Base-by-base conservation (phyloP, 2,329 filamentous ascomycete genomes). In the Pestalotiopsis sp. region DNA sequence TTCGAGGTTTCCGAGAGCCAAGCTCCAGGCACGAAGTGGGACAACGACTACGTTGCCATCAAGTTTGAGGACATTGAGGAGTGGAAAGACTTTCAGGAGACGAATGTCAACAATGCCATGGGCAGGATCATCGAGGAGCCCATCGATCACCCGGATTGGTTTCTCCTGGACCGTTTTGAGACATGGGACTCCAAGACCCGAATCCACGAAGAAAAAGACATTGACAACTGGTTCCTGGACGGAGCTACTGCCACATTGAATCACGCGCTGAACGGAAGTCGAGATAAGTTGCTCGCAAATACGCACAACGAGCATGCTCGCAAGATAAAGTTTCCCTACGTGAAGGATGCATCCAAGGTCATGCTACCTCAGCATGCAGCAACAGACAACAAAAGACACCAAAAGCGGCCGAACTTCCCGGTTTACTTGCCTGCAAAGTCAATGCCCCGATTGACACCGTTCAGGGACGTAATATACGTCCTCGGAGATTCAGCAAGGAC, bases 371-470 rank as follows among this genome's bases (percentile, higher is more conserved):
- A 38, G 45, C 7, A 61, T 4, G 31, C n/a, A n/a, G 41, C 3
- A 1, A 23, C 17, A 14, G 27, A 9, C 14, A 23, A 11, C 25
- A 11, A 3, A 11, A 27, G 4, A 4, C 27, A 23, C 17, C 14
- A 56, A 4, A 67, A 68, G 60, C 41, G 45, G 3, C 66, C 59
- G 2, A 64, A 68, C 45, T 68, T 68, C 4, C 66, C 59, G 9
- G 64, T 68, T 11, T 68, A 68, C 14, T 27, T 68, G 1, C 66
- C 60, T 14, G 59, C 59, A 0, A 63, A 63, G 14, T 68, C 59
- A 2, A 62, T 68, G 59, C 59, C 58, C 2, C 59, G 59, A 0
- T 31, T 68, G 66, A 64, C 45, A 9, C 66, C 66, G 1, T 4
- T 17, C 1, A 20, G 7, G 3, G 66, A 68, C 20, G 45, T 63